Evolutionary conservation across 805 yeast genomes (phyloP).

Genomic region (Candida ipomoeae): DNA sequence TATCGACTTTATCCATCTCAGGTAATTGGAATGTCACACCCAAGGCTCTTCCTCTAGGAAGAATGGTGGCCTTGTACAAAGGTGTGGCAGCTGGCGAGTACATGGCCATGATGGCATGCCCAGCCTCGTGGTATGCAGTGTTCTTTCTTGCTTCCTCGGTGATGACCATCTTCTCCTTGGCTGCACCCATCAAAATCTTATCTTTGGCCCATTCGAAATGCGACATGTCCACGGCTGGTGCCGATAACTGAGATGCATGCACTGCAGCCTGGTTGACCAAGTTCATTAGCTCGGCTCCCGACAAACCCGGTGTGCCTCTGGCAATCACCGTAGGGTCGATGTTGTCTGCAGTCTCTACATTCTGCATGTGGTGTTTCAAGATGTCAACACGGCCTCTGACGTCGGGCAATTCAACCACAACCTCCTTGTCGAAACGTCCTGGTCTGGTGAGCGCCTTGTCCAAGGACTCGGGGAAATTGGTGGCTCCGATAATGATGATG

Average conservation of each 20-base stretch:
- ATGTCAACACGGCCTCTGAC: conserved; percentile 96
- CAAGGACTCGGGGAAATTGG: conserved; percentile 94
- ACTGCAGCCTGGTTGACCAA: conserved; percentile 98
- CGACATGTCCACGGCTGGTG: conserved; percentile 80
- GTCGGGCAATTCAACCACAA: conserved; percentile 93
- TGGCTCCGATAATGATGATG: conserved; percentile 94
- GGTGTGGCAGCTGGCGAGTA: conserved; percentile 93
- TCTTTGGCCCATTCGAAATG: conserved; percentile 99
- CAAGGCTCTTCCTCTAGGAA: conserved; percentile 94
- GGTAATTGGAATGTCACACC: conserved; percentile 98
- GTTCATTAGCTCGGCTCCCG: conserved; percentile 97
- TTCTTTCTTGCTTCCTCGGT: conserved; percentile 91
- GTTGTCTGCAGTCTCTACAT: conserved; percentile 77
- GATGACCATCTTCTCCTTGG: conserved; percentile 94
- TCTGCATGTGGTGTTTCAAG: conserved; percentile 83
- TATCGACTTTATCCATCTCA: conserved; percentile 95
- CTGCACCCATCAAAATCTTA: conserved; percentile 96
- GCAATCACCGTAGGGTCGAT: conserved; percentile 91
- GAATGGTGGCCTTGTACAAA: conserved; percentile 90
- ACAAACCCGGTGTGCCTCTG: conserved; percentile 94
- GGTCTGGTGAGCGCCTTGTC: conserved; percentile 98
- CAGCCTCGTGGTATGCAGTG: conserved; percentile 98
- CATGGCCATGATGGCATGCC: conserved; percentile 98
- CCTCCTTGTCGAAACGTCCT: conserved; percentile 95
- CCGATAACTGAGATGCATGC: conserved; percentile 89